Base-by-base conservation (phyloP, 805 yeast genomes). In the Wickerhamomyces alni region DNA sequence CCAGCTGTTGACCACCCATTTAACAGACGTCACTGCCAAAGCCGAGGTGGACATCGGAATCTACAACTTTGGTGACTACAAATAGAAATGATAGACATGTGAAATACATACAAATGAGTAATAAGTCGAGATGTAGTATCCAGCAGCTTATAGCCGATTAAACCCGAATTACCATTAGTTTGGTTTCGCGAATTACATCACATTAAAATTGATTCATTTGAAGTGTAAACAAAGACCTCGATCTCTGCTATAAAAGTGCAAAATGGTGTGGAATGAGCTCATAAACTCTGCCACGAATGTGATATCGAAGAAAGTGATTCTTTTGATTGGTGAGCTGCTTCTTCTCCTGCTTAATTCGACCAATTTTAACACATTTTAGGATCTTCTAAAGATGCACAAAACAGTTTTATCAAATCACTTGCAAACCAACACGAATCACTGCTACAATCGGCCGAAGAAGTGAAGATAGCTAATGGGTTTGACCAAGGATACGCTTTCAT, bases 21-120 rank as follows among this genome's bases (percentile, higher is more conserved):
- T 48, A 24, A 87, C 83, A 45, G 62, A 56, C n/a, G 51, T 48
- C 26, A 87, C 83, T 45, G 82, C 80, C 39, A 89, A 89, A 61
- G 87, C 96, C 13, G 95, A 87, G 45, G 75, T 68, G 16, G 85
- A 79, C 51, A 72, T 79, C 47, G 82, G 82, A 28, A 62, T 79
- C 22, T 78, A 74, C 52, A 79, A 79, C 55, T 62, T 66, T 34
- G 82, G 77, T 28, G 82, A 77, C 48, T 73, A 74, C 48, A 64
- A 55, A 42, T 33, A 37, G 28, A 26, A 8, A 12, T 10, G 25
- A 2, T 22, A 11, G 31, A 27, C 10, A 26, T 7, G 10, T 17
- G 10, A 18, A 17, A 7, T 29, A 29, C 16, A 29, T 21, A 9
- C n/a, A n/a, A n/a, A n/a, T n/a, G n/a, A n/a, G n/a, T n/a, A n/a